phyloP scores from a whole-genome alignment of 1,284 basidiomycete genomes.

The Trametes versicolor region DNA sequence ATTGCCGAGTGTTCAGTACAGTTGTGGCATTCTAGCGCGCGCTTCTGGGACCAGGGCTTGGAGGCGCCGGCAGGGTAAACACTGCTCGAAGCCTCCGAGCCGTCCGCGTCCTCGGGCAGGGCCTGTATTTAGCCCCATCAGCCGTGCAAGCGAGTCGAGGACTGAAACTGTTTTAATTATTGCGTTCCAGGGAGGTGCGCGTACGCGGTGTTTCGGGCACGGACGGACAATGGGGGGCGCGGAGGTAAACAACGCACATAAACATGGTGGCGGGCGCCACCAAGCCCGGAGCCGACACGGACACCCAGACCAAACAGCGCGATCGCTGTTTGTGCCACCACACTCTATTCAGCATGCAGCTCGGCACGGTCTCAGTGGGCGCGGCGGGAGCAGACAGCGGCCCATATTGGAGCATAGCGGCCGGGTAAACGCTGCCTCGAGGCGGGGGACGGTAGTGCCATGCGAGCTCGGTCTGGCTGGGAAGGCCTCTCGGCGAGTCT shows the following conservation, averaged over 20 bases:
- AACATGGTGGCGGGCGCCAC: slow-evolving; percentile 27
- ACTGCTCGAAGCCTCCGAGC: neutral
- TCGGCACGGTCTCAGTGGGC: slow-evolving; percentile 10
- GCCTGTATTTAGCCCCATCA: neutral
- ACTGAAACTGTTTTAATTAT: slow-evolving; percentile 6
- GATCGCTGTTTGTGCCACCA: neutral
- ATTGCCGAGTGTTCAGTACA: slow-evolving; percentile 5
- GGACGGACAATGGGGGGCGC: slow-evolving; percentile 15
- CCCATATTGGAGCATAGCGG: neutral
- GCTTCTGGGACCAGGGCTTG: neutral
- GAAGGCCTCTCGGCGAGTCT: slow-evolving; percentile 21
- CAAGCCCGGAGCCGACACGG: slow-evolving; percentile 17
- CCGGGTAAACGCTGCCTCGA: slow-evolving; percentile 38
- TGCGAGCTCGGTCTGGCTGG: slow-evolving; percentile 25
- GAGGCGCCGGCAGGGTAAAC: slow-evolving; percentile 16
- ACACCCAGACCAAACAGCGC: neutral
- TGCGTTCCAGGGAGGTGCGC: neutral
- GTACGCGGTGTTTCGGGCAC: neutral
- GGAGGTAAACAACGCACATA: slow-evolving; percentile 28
- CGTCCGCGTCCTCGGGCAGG: neutral
- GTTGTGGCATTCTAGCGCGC: neutral
- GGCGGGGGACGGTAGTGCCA: slow-evolving; percentile 22
- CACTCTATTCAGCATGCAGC: neutral
- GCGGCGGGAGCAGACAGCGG: neutral
- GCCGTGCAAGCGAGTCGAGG: slow-evolving; percentile 7